phyloP scores from a whole-genome alignment of 257 asterid genomes.

The Linaria vulgaris region DNA sequence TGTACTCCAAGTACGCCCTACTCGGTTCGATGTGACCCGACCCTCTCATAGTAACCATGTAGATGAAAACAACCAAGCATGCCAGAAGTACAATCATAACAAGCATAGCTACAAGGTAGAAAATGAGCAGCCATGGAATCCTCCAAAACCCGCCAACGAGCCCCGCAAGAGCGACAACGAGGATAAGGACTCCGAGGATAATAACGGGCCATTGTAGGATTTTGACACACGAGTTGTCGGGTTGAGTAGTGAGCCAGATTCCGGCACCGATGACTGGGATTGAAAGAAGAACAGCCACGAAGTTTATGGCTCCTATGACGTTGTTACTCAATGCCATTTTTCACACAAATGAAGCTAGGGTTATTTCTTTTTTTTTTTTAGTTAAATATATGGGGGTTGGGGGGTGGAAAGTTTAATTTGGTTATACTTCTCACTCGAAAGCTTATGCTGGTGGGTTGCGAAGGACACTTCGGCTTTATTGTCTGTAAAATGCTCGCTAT shows the following conservation, averaged over 20 bases:
- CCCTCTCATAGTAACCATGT: conserved; percentile 68
- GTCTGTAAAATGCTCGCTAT: too few relatives aligned
- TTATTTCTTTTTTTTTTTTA: neutral
- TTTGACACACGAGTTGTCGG: conserved; percentile 74
- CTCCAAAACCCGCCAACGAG: conserved; percentile 83
- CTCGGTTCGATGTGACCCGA: conserved; percentile 76
- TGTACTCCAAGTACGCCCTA: conserved; percentile 71
- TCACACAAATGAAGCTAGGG: too few relatives aligned
- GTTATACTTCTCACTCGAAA: neutral
- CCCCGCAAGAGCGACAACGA: conserved; percentile 64
- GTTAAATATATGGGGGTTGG: too few relatives aligned
- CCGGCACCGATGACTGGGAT: conserved; percentile 84
- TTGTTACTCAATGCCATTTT: conserved; percentile 68
- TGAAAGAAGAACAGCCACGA: conserved; percentile 70
- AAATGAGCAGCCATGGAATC: conserved; percentile 54
- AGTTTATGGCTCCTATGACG: conserved; percentile 75
- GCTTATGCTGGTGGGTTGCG: neutral
- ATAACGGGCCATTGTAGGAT: conserved; percentile 84
- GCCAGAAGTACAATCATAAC: conserved; percentile 59
- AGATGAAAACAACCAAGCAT: conserved; percentile 62
- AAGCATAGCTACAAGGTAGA: conserved; percentile 79
- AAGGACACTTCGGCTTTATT: neutral
- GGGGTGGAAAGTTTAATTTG: conserved; percentile 4
- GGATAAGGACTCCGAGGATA: conserved; percentile 58
- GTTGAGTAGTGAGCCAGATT: conserved; percentile 71